Base-by-base conservation (phyloP, 352 stramenopile genomes). In the Globisporangium canariense region DNA sequence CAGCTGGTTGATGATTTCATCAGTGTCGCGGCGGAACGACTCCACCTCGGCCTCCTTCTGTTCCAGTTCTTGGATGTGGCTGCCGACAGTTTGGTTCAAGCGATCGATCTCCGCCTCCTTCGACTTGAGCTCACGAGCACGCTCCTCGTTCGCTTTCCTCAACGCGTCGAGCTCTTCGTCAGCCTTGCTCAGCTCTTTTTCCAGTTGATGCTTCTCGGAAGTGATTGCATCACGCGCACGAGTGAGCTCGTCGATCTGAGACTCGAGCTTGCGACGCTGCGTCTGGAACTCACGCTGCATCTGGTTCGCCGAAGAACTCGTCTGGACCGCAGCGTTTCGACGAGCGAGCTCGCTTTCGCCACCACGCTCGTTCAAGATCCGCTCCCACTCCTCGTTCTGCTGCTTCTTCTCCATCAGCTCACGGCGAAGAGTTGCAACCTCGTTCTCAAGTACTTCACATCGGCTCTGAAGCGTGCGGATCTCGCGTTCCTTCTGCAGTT, bases 401-500 rank as follows among this genome's bases (percentile, higher is more conserved):
- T 68, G 65, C 3, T 54, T 60, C 56, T 58, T 68, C 4, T 58
- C 52, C 4, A 67, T 53, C 51, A 83, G 50, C 16, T 79, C 67
- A 11, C 67, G 57, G 10, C 32, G 53, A 55, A 57, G 47, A 18
- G 55, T 47, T 14, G 50, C 41, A 45, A 68, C 74, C 57, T 82
- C 72, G 49, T 38, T 65, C 25, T 58, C 64, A 51, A 83, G 59
- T 11, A 13, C 65, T 18, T 83, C 73, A 14, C 60, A 72, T 20
- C 58, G 70, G 10, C 54, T 41, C 62, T 84, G 75, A 40, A 82
- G 36, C 1, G 75, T 67, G 41, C 76, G 78, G 28, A 74, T 53
- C 14, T 86, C 75, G 36, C 78, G 75, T 54, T 86, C 78, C 47
- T 73, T 79, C 52, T 81, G 74, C 36, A 88, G 62, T 14, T 77